Conservation (phyloP, 73 alveolate species). For the Urostyla sp. region DNA sequence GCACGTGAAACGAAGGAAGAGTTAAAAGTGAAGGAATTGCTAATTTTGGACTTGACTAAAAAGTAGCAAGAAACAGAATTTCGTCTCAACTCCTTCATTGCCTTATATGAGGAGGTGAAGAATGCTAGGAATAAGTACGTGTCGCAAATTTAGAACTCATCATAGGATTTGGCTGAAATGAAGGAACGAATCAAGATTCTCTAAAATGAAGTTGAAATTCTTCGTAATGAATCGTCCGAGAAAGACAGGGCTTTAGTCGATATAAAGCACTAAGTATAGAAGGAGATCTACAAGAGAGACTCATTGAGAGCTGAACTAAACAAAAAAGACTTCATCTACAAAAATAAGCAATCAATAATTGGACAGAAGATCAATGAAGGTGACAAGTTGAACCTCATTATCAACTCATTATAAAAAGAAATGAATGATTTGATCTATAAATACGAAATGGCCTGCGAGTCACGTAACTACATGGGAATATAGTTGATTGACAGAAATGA, state of each 20-base stretch:
- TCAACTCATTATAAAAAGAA: constrained; percentile 92
- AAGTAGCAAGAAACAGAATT: constrained; percentile 94
- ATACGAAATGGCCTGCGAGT: constrained; percentile 96
- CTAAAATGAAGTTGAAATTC: constrained; percentile 94
- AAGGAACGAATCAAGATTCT: constrained; percentile 95
- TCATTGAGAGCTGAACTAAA: constrained; percentile 93
- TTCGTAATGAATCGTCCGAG: constrained; percentile 93
- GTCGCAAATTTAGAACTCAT: constrained; percentile 89
- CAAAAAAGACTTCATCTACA: constrained; percentile 85
- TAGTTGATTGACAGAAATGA: constrained; percentile 97
- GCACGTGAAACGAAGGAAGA: constrained; percentile 97
- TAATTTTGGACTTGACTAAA: constrained; percentile 90
- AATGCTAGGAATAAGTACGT: constrained; percentile 97
- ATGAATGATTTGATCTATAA: constrained; percentile 92
- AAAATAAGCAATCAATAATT: constrained; percentile 86
- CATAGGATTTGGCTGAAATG: constrained; percentile 96
- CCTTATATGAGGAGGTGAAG: constrained; percentile 95
- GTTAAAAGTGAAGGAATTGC: constrained; percentile 93
- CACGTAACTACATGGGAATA: constrained; percentile 96
- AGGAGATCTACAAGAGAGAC: constrained; percentile 90
- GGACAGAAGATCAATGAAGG: constrained; percentile 95
- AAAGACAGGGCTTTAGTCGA: constrained; percentile 91
- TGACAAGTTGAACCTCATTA: constrained; percentile 94
- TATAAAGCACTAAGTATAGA: constrained; percentile 85
- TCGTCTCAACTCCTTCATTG: constrained; percentile 89